Evolutionary conservation across 208 protist species (phyloP).

Genomic region (Leishmania aethiopica): DNA sequence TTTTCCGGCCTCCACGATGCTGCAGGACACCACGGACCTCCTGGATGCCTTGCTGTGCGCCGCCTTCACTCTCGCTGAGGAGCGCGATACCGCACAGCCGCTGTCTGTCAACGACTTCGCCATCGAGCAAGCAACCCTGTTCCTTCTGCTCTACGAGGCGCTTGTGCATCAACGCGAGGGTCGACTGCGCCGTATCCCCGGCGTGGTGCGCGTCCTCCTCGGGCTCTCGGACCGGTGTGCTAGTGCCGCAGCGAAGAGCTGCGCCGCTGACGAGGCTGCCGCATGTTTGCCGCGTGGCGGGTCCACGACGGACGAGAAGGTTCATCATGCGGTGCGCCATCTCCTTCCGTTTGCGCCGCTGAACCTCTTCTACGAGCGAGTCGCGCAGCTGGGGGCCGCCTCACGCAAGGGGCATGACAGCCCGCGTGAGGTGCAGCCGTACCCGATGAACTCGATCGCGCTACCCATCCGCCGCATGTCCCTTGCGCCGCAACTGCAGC

Average conservation of each 20-base stretch:
- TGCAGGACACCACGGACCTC: conserved; percentile 38
- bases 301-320: conserved; percentile 11
- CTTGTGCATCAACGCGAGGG: conserved; percentile 35
- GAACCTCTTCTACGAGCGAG: conserved; percentile 25
- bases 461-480: conserved; percentile 35
- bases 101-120: conserved; percentile 30
- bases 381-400: background rate
- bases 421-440: conserved; percentile 19
- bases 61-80: conserved; percentile 36
- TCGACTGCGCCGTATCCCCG: conserved; percentile 50
- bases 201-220: conserved; percentile 35
- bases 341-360: conserved; percentile 33
- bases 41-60: conserved; percentile 52
- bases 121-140: conserved; percentile 49
- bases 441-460: conserved; percentile 30
- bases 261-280: background rate
- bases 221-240: conserved; percentile 31
- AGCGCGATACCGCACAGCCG: conserved; percentile 24
- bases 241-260: background rate
- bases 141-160: conserved; percentile 70
- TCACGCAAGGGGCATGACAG: background rate
- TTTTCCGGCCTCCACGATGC: background rate
- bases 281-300: background rate
- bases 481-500: conserved; percentile 42
- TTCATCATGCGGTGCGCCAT: conserved; percentile 26